Evolutionary conservation across 164 flowering plant species (phyloP), one percentile per base, ranked within the genome.

Genomic region (Warburgia ugandensis): DNA sequence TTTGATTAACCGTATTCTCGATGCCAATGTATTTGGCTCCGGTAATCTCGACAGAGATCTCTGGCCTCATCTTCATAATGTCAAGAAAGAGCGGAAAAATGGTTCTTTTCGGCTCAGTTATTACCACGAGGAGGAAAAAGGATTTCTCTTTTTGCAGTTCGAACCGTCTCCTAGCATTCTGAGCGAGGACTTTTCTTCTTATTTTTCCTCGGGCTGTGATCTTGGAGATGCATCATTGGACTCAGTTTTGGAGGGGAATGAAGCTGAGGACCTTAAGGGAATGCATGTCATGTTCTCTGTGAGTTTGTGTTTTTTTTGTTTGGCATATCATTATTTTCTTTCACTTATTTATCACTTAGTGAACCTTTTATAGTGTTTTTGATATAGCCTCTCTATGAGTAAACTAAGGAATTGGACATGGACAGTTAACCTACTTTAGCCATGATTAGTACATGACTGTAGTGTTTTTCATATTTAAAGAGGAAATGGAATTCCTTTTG

Each of bases 271-370:
- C 55, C 81, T 85, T 43, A 80, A 79, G 29, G 97, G 82, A 8
- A 50, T 83, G 81, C 79, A 85, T 10, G 68, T 85, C 53, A 79
- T 88, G 89, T 88, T 88, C 71, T 73, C 86, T 32, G 94, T 88
- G 54, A 77, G 91, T 76, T 36, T 11, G 16, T 26, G 29, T 38
- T 14, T 9, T 14, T 1, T 32, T 10, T 13, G 4, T 33, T 52
- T 19, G n/a, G n/a, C n/a, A n/a, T n/a, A n/a, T n/a, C n/a, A n/a
- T n/a, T n/a, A n/a, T n/a, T n/a, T n/a, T n/a, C n/a, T n/a, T n/a
- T n/a, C n/a, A n/a, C n/a, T n/a, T n/a, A n/a, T n/a, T n/a, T n/a
- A n/a, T n/a, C n/a, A n/a, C n/a, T n/a, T n/a, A n/a, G n/a, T n/a
- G n/a, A n/a, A n/a, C n/a, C n/a, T n/a, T n/a, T n/a, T n/a, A n/a